Conservation (phyloP, 1,284 basidiomycete genomes). For the Laetiporus sulphureus region DNA sequence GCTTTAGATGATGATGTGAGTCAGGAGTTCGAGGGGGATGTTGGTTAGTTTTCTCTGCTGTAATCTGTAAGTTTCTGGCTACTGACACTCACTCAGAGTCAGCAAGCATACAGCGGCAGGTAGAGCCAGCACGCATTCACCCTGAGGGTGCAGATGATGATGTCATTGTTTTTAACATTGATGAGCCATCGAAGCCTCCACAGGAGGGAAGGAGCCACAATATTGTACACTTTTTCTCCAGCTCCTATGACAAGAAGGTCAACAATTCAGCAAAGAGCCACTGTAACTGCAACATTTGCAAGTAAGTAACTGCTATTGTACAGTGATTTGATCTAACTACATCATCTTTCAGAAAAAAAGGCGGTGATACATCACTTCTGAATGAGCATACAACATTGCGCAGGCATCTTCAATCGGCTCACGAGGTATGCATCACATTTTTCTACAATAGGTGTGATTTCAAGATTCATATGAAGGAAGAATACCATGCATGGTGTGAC, state of each 20-base stretch:
- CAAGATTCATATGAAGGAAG: not conserved
- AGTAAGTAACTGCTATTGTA: not conserved
- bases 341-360: not conserved
- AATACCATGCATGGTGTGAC: conserved; percentile 1
- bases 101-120: not conserved
- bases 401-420: conserved; percentile 1
- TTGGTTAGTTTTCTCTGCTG: not conserved
- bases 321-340: not conserved
- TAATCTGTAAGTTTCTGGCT: not conserved
- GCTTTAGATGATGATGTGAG: not conserved
- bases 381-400: conserved; percentile 1
- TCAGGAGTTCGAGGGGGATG: not conserved
- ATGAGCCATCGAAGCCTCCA: not conserved
- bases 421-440: not conserved
- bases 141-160: not conserved
- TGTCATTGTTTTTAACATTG: not conserved
- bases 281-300: not conserved
- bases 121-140: no score
- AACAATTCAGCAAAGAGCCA: not conserved
- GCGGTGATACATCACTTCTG: not conserved
- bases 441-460: conserved; percentile 1
- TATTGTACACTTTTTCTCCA: not conserved
- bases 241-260: not conserved
- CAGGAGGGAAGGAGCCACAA: not conserved
- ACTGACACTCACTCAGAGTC: not conserved